Evolutionary conservation across 202 grass and related monocot genomes (phyloP).

Genomic region (Hordeum pubiflorum): DNA sequence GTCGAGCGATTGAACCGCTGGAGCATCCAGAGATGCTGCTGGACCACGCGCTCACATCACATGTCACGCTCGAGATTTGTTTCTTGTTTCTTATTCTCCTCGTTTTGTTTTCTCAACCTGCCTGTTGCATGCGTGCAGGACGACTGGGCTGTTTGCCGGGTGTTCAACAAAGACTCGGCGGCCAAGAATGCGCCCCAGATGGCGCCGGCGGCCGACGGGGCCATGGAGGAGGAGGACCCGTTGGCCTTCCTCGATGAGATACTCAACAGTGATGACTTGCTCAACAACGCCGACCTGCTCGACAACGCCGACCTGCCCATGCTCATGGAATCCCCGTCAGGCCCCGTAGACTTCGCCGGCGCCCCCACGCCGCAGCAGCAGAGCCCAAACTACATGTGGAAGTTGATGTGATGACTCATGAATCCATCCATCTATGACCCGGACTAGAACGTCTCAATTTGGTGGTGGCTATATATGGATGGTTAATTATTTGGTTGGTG

Average conservation of each 20-base stretch:
- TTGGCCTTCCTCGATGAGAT: constrained; percentile 18
- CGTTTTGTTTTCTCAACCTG: constrained; percentile 23
- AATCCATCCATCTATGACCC: no score
- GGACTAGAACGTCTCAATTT: background rate
- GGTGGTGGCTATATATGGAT: background rate
- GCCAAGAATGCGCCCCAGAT: constrained; percentile 20
- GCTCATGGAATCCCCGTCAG: constrained; percentile 23
- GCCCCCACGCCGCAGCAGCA: background rate
- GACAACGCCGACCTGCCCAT: background rate
- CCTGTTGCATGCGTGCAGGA: constrained; percentile 34
- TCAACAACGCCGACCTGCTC: background rate
- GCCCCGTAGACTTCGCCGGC: background rate
- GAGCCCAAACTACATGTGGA: constrained; percentile 15
- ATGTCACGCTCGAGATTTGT: background rate
- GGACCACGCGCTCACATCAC: constrained; percentile 15
- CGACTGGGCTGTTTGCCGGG: constrained; percentile 61
- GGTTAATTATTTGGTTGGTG: background rate
- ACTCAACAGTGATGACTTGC: background rate
- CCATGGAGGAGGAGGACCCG: background rate
- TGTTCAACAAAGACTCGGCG: constrained; percentile 46
- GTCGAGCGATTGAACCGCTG: background rate
- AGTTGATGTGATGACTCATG: background rate
- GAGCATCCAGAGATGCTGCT: background rate
- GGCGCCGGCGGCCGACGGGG: background rate
- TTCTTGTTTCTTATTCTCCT: background rate